A percentile compares a stretch with the other conserved stretches of the same genome.
These are phyloP conservation scores for Pseudopyricularia javanii DNA, from an alignment of 2,329 filamentous ascomycete genomes.

Conservation along the genomic window DNA sequence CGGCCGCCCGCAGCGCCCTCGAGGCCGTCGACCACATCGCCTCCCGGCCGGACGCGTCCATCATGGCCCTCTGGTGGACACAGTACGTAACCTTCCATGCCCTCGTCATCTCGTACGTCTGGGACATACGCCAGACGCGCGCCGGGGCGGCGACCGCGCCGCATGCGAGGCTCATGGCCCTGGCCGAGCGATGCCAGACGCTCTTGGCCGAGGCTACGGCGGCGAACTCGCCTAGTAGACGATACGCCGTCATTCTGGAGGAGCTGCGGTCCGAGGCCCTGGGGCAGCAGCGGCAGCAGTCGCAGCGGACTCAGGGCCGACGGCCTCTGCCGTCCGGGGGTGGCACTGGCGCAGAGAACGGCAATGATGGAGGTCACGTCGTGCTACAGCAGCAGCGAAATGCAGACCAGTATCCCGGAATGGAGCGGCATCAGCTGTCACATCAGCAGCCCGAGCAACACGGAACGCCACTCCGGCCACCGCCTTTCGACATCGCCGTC, in stretches of 20 bases:
- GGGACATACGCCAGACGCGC: conserved; percentile 10
- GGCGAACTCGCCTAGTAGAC: conserved; percentile 20
- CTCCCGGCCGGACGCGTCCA: conserved; percentile 20
- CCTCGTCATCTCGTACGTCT: conserved; percentile 39
- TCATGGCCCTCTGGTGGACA: conserved; percentile 38
- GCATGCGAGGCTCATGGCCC: conserved; percentile 18
- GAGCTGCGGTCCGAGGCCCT: conserved; percentile 27
- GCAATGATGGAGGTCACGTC: not conserved
- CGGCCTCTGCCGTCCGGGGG: not conserved
- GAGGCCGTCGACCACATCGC: conserved; percentile 28
- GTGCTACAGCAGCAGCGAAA: not conserved
- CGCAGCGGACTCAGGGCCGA: not conserved
- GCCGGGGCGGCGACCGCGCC: not conserved
- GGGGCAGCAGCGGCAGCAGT: not conserved
- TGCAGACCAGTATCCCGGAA: not conserved
- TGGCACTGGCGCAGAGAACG: not conserved
- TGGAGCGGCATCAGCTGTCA: not conserved
- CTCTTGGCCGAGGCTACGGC: conserved; percentile 26
- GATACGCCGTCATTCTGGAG: conserved; percentile 38
- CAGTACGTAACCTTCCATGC: conserved; percentile 42
- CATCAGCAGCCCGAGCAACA: not conserved
- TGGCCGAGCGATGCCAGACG: conserved; percentile 32
- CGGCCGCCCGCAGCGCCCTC: conserved; percentile 31
- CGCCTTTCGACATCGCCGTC: not conserved
- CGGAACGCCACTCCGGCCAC: not conserved